A percentile compares a stretch with the other conserved stretches of the same genome.
phyloP scores from a whole-genome alignment of 257 asterid species.

The Solanum bulbocastanum region DNA sequence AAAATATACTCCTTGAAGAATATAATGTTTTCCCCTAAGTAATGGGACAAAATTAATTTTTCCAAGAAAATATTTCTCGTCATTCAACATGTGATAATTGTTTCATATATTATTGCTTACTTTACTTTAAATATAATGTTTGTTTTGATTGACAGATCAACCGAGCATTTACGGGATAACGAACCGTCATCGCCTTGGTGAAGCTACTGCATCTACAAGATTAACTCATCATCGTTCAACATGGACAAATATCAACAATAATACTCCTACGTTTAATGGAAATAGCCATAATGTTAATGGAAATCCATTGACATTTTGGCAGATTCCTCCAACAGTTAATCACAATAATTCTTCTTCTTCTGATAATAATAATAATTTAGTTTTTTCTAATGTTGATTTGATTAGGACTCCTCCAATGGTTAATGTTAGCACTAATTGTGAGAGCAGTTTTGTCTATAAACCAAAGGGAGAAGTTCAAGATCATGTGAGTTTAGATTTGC shows the following conservation, averaged over 20 bases:
- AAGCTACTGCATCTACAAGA: conserved; percentile 1
- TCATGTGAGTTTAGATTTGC: conserved; percentile 81
- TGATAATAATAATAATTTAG: neutral
- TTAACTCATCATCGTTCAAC: conserved; percentile 16
- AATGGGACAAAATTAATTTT: neutral
- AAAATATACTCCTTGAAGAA: neutral
- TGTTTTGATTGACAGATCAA: neutral
- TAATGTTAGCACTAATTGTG: conserved; percentile 16
- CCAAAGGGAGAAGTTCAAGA: conserved; percentile 44
- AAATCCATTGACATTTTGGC: conserved; percentile 58
- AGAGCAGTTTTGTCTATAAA: conserved; percentile 28
- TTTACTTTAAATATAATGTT: neutral
- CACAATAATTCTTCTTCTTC: neutral
- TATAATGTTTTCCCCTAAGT: neutral
- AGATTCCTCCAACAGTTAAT: conserved; percentile 12
- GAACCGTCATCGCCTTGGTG: conserved; percentile 31
- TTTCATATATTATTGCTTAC: neutral
- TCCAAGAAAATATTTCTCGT: neutral
- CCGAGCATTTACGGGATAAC: conserved; percentile 36
- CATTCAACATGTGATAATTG: neutral
- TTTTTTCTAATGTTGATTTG: conserved; percentile 4
- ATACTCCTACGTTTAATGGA: conserved; percentile 20
- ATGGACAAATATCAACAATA: neutral
- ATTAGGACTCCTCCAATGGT: conserved; percentile 13
- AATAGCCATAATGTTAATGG: conserved; percentile 11